Conservation (phyloP, 257 asterid species). For the Solanum okadae region DNA sequence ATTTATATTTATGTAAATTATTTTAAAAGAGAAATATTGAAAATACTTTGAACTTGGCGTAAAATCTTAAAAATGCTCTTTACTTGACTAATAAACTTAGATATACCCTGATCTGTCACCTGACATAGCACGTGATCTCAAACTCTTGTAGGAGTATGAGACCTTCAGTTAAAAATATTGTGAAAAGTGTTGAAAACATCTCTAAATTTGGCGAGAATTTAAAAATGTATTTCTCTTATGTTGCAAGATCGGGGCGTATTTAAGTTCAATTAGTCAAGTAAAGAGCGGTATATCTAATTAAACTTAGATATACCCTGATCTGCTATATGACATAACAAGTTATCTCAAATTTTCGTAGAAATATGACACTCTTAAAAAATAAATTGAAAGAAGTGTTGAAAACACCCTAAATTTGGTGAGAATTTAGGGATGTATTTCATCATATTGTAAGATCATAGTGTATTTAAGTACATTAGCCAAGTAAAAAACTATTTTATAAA, state of each 20-base stretch:
- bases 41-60: too few relatives aligned
- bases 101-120: fast-evolving
- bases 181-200: too few relatives aligned
- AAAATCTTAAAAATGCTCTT: too few relatives aligned
- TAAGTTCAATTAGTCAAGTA: not conserved
- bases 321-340: too few relatives aligned
- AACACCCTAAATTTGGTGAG: not conserved
- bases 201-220: too few relatives aligned
- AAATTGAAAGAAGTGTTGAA: not conserved
- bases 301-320: too few relatives aligned
- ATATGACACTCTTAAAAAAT: too few relatives aligned
- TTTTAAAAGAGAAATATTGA: not conserved
- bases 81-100: not conserved
- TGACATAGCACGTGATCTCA: not conserved
- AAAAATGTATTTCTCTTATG: not conserved
- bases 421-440: not conserved
- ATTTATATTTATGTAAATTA: too few relatives aligned
- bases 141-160: not conserved
- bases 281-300: too few relatives aligned
- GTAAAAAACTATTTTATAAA: too few relatives aligned
- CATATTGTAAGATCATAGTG: too few relatives aligned
- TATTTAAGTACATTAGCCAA: too few relatives aligned
- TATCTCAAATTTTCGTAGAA: not conserved
- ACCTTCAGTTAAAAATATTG: not conserved
- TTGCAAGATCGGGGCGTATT: not conserved